Conservation (phyloP, 2,329 filamentous ascomycete species). For the Nemania abortiva region DNA sequence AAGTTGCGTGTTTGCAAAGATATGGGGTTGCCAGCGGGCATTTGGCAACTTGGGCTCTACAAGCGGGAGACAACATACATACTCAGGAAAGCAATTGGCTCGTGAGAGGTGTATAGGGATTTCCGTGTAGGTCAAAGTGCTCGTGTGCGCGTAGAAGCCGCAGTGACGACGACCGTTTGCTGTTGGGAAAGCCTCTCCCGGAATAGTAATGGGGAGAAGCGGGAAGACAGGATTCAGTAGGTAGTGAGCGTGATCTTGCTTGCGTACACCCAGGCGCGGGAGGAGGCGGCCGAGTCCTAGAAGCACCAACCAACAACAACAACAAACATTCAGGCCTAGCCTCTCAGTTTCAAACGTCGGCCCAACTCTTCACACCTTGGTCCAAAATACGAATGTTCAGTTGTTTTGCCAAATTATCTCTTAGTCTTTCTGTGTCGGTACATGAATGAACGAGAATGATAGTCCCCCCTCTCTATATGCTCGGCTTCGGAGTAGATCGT, state of each 20-base stretch:
- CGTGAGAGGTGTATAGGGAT: conserved; percentile 53
- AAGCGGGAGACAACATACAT: conserved; percentile 63
- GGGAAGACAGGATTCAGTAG: conserved; percentile 45
- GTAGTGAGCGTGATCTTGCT: conserved; percentile 43
- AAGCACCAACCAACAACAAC: conserved; percentile 47
- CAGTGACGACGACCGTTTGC: conserved; percentile 51
- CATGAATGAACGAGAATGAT: conserved; percentile 42
- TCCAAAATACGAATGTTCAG: conserved; percentile 23
- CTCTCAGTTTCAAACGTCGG: conserved; percentile 40
- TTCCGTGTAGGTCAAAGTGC: conserved; percentile 53
- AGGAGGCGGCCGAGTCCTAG: conserved; percentile 46
- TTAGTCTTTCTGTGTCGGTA: conserved; percentile 40
- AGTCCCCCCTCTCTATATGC: conserved; percentile 45
- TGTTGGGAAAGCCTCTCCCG: conserved; percentile 49
- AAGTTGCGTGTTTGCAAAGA: conserved; percentile 47
- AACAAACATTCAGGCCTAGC: conserved; percentile 45
- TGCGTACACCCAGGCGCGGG: conserved; percentile 47
- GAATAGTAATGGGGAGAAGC: conserved; percentile 49
- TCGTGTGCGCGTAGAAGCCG: conserved; percentile 53
- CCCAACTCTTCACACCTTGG: conserved; percentile 43
- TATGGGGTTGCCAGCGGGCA: conserved; percentile 52
- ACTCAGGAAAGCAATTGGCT: conserved; percentile 58
- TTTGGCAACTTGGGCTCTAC: conserved; percentile 56
- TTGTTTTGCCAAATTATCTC: conserved; percentile 34
- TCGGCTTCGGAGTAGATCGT: conserved; percentile 43